Conservation (phyloP, 257 asterid species). For the Lithospermum erythrorhizon region DNA sequence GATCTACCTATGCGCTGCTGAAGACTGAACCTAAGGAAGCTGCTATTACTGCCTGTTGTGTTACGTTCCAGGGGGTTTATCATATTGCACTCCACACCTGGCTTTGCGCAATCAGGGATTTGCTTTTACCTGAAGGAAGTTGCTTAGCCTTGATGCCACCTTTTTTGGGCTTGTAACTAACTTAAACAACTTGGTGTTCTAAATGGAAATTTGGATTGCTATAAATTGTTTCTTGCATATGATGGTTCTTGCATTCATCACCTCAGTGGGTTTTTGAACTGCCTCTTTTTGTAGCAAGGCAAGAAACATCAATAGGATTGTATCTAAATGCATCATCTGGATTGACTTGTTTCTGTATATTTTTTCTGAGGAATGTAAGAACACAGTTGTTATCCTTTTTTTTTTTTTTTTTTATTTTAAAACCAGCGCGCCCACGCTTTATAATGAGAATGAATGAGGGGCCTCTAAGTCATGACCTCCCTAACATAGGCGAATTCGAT, state of each 20-base stretch:
- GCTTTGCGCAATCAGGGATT: not conserved
- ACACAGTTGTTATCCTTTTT: too few species aligned
- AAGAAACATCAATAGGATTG: not conserved
- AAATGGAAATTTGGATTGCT: not conserved
- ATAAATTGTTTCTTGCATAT: too few species aligned
- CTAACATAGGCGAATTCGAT: too few species aligned
- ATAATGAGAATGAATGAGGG: too few species aligned
- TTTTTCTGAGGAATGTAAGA: too few species aligned
- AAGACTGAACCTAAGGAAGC: not conserved
- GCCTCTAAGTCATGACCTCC: too few species aligned
- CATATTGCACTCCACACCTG: not conserved
- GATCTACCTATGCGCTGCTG: not conserved
- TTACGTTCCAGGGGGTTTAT: not conserved
- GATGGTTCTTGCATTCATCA: too few species aligned
- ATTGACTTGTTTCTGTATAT: not conserved
- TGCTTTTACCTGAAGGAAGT: not conserved
- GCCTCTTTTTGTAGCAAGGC: not conserved
- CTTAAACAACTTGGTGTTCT: too few species aligned
- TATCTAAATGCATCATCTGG: not conserved
- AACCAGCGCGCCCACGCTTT: too few species aligned
- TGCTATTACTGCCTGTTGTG: not conserved
- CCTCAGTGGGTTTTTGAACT: not conserved
- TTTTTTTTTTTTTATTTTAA: too few species aligned
- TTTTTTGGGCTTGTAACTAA: not conserved
- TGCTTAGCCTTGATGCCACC: not conserved